Evolutionary conservation across 441 rosid species (phyloP).

Genomic region (Jatropha multifida): DNA sequence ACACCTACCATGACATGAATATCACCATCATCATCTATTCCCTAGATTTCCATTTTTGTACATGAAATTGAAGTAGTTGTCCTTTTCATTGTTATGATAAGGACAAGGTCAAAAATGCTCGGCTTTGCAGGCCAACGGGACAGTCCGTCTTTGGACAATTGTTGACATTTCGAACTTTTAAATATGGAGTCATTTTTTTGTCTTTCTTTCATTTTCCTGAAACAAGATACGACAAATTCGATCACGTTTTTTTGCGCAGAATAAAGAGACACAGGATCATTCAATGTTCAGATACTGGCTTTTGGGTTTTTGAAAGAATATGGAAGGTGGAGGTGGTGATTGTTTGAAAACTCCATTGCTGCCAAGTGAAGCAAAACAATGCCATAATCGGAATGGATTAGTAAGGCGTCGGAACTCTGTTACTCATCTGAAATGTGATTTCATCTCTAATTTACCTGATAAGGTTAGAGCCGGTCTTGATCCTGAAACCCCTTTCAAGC

Average conservation of each 20-base stretch:
- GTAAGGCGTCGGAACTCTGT: conserved; percentile 35
- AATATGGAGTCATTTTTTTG: background rate
- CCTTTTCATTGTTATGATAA: no score
- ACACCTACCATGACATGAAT: background rate
- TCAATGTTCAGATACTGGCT: background rate
- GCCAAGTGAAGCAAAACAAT: background rate
- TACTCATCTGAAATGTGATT: conserved; percentile 41
- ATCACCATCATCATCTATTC: background rate
- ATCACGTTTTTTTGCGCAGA: no score
- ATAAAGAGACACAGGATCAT: no score
- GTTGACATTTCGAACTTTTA: background rate
- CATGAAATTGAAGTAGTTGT: no score
- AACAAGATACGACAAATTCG: no score
- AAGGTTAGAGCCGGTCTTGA: conserved; percentile 58
- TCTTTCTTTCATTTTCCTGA: background rate
- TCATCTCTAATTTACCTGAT: conserved; percentile 55
- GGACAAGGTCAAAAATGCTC: background rate
- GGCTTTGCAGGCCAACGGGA: background rate
- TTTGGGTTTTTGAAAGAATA: background rate
- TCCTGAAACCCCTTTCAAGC: conserved; percentile 42
- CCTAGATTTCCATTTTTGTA: no score
- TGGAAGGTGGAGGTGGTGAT: conserved; percentile 4
- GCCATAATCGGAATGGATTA: background rate
- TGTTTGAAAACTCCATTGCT: conserved; percentile 31
- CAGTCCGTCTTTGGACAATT: background rate